Base-by-base conservation (phyloP, 306 rosid genomes). In the Ammopiptanthus mongolicus region DNA sequence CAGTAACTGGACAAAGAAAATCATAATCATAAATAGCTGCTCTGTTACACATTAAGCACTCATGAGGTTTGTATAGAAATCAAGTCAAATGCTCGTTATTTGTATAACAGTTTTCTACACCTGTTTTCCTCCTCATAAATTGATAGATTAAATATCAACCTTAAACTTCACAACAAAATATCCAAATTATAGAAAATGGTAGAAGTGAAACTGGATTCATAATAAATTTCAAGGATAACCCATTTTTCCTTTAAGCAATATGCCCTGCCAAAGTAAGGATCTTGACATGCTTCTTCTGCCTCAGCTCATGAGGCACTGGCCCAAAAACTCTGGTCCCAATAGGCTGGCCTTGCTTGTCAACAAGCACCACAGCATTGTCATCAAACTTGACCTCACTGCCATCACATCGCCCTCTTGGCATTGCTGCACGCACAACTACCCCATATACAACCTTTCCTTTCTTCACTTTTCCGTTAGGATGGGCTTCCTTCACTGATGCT, bases 341-440 rank as follows among this genome's bases (percentile, higher is more conserved):
- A 8, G 98, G 96, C 64, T 90, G 95, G 17, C 98, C 96, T 82
- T 91, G 95, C 87, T 94, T 94, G 90, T 94, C 95, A 14, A 90
- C 95, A 11, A 90, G 90, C 21, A 93, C 96, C 39, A 90, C 98
- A 5, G 93, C 96, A 64, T 93, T 93, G 77, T 93, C 98, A 65
- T 93, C 98, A 78, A 93, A 90, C 90, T 80, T 90, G 78, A 93
- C 96, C 88, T 93, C 97, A 41, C 97, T 94, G 72, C 98, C 96
- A 61, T 94, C 96, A 39, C 93, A 92, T 0, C 96, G 87, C 46
- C 97, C 93, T 52, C 47, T 70, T 76, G 78, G 96, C 97, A 90
- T 90, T 8, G 96, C 96, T 0, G 96, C 96, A 1, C 90, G 90
- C 42, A 92, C 97, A 15, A 92, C 94, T 25, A 92, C 96, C 4